phyloP scores from a whole-genome alignment of 345 rosid genomes.

The Garcia nutans region DNA sequence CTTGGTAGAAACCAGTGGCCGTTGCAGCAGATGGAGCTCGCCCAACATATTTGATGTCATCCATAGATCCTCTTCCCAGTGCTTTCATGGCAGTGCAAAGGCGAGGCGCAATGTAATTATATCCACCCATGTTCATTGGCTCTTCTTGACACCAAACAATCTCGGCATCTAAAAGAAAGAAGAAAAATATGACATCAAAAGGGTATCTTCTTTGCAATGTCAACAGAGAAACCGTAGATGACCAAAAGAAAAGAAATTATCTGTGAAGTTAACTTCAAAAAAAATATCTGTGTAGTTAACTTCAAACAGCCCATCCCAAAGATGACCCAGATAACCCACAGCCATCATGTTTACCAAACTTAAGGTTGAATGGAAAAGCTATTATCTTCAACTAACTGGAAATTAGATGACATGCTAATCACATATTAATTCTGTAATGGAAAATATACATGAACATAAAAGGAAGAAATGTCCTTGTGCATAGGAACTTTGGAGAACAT shows the following conservation, averaged over 20 bases:
- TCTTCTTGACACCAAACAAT: conserved; percentile 87
- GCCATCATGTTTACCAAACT: too few species aligned
- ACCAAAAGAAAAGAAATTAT: not conserved
- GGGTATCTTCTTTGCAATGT: not conserved
- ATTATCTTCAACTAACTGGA: not conserved
- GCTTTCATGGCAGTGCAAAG: conserved; percentile 53
- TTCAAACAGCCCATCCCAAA: not conserved
- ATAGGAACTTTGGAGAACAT: conserved; percentile 19
- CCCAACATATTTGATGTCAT: conserved; percentile 63
- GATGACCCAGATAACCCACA: not conserved
- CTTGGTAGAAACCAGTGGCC: conserved; percentile 66
- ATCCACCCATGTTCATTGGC: conserved; percentile 89
- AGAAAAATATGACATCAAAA: not conserved
- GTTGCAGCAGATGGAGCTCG: conserved; percentile 78
- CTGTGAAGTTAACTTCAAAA: not conserved
- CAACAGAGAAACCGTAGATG: not conserved
- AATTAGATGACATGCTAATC: not conserved
- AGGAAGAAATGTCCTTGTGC: not conserved
- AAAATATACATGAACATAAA: not conserved
- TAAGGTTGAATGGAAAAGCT: not conserved
- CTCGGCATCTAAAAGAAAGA: conserved; percentile 52
- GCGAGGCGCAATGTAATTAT: conserved; percentile 52
- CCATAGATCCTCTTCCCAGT: conserved; percentile 47
- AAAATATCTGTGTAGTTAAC: not conserved
- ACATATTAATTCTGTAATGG: not conserved